Base-by-base conservation (phyloP, 2,329 filamentous ascomycete genomes). In the Cercospora citrullina region DNA sequence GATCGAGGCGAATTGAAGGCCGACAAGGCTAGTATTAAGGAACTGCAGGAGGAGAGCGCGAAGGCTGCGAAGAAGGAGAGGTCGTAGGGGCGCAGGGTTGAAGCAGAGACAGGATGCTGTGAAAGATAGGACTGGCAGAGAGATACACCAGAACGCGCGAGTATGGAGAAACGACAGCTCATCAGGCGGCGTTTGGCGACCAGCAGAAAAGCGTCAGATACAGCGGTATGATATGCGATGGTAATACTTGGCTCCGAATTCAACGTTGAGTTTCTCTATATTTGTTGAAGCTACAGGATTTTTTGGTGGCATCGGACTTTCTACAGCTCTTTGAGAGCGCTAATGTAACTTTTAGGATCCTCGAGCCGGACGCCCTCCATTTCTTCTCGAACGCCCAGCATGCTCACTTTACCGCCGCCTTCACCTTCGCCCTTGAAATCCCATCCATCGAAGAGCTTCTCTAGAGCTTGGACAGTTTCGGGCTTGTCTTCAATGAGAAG, bases 401-500 rank as follows among this genome's bases (percentile, higher is more conserved):
- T 81, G 71, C 88, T 88, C 6, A 94, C 91, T 72, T 85, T 87
- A 1, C 86, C 86, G 72, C 72, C 73, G 6, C 57, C 75, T 66
- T 66, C 73, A 3, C 75, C 77, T 10, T 80, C 79, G 28, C 77
- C 76, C 72, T 85, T 89, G 64, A 78, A 76, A 16, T 75, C 72
- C 90, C 93, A 98, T 28, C 81, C 80, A 21, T 81, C 81, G 67
- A 97, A 79, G 53, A 92, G 89, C 53, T 81, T 79, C 70, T 86
- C 84, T 23, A 98, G 79, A 12, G 83, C 81, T 23, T 77, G 76
- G 65, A 90, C 81, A 1, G 92, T 91, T 60, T 85, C 85, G 39
- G 84, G 84, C 63, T 91, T 88, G 74, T 97, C 92, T 74, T 86
- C 85, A 71, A 97, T 87, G 68, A 99, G 79, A 68, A 99, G 79